A percentile compares a stretch with the other conserved stretches of the same genome.
Conservation (phyloP, 116 monocot species). For the Cymodocea nodosa region DNA sequence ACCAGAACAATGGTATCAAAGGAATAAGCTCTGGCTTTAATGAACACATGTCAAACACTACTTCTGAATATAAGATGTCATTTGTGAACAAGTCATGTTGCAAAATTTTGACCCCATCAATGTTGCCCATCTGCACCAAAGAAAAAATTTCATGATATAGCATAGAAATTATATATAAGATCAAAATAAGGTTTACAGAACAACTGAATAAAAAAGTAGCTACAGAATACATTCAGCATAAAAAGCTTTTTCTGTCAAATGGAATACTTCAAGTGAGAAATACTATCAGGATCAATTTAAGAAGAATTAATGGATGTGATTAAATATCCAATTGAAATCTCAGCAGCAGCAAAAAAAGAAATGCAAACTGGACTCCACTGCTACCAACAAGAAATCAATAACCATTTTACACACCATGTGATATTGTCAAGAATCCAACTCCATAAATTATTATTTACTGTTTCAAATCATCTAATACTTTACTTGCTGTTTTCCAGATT, state of each 20-base stretch:
- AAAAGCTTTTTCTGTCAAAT: not conserved
- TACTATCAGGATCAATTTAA: not conserved
- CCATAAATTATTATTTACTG: no score
- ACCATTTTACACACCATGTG: no score
- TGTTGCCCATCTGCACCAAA: constrained; percentile 54
- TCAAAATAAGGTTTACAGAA: not conserved
- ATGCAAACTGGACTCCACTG: no score
- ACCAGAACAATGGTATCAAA: constrained; percentile 92
- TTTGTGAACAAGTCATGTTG: constrained; percentile 96
- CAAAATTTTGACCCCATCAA: constrained; percentile 83
- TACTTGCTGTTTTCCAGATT: no score
- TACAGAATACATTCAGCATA: not conserved
- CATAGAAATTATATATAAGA: not conserved
- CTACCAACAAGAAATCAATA: no score
- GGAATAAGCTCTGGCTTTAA: constrained; percentile 87
- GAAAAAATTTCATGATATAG: constrained; percentile 3
- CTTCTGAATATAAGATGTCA: constrained; percentile 91
- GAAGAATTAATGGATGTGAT: no score
- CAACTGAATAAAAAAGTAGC: not conserved
- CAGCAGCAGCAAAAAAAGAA: no score
- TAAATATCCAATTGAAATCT: no score
- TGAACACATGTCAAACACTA: constrained; percentile 87
- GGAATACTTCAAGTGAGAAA: not conserved
- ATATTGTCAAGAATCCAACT: no score
- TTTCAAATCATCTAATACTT: no score